These are phyloP conservation scores for Salix koriyanagi DNA, from an alignment of 345 rosid genomes.

Conservation along the genomic window DNA sequence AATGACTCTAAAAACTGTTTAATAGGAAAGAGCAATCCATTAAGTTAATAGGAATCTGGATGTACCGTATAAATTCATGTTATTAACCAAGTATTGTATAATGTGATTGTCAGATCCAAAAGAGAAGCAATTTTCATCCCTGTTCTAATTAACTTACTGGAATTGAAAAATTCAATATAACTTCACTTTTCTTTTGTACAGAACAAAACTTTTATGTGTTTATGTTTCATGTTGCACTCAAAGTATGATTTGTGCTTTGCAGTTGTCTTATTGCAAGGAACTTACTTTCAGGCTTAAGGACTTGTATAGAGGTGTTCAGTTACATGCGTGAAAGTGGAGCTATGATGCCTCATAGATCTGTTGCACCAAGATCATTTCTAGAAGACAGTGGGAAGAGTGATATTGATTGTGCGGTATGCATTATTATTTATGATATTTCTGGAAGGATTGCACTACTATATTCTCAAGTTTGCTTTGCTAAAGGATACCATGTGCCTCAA, in stretches of 20 bases:
- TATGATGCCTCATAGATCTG: slow-evolving; percentile 52
- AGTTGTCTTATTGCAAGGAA: slow-evolving; percentile 98
- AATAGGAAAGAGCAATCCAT: not conserved
- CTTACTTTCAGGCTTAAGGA: slow-evolving; percentile 91
- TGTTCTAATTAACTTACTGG: not conserved
- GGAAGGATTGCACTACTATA: not conserved
- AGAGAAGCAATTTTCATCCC: not conserved
- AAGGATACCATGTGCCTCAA: not conserved
- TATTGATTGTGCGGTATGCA: slow-evolving; percentile 50
- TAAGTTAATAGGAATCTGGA: not conserved
- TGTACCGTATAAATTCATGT: not conserved
- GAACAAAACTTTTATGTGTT: slow-evolving; percentile 12
- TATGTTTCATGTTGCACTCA: not conserved
- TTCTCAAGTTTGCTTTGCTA: not conserved
- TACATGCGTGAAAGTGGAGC: slow-evolving; percentile 78
- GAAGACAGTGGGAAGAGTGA: slow-evolving; percentile 64
- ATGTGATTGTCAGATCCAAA: not conserved
- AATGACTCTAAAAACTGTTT: not conserved
- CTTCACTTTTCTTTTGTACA: slow-evolving; percentile 1
- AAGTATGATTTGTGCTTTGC: slow-evolving; percentile 27
- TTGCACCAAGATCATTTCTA: slow-evolving; percentile 47
- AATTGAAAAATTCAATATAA: not conserved
- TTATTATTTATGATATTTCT: slow-evolving; percentile 5
- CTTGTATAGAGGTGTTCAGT: slow-evolving; percentile 78
- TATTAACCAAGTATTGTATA: not conserved